These are phyloP conservation scores for Spizellomyces punctatus DNA, from an alignment of 192 early-diverging fungal species.

Conservation along the genomic window DNA sequence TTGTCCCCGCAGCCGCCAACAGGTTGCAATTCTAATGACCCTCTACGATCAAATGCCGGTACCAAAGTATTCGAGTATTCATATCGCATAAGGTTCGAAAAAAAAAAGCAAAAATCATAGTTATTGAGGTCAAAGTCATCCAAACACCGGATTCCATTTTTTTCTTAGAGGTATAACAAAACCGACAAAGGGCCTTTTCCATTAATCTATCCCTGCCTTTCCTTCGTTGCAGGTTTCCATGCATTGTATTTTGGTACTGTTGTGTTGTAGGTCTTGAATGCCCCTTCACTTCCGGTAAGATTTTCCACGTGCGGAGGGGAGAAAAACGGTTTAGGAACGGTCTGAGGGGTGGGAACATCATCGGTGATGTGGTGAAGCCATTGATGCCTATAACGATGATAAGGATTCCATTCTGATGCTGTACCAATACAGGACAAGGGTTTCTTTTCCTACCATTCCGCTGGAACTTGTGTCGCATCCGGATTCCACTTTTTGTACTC, in stretches of 20 bases:
- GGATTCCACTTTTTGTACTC: constrained; percentile 57
- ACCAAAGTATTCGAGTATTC: no score
- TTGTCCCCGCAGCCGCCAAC: no score
- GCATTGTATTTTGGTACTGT: constrained; percentile 44
- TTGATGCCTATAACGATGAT: constrained; percentile 45
- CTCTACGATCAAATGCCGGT: no score
- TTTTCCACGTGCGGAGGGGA: constrained; percentile 38
- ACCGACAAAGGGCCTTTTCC: background rate
- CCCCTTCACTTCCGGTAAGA: constrained; percentile 48
- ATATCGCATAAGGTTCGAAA: no score
- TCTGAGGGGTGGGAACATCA: constrained; percentile 46
- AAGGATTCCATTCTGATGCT: background rate
- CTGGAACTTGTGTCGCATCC: constrained; percentile 53
- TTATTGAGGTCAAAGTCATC: no score
- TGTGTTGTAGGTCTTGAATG: constrained; percentile 57
- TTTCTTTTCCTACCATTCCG: constrained; percentile 48
- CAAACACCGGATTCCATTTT: no score
- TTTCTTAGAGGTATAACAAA: no score
- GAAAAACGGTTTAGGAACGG: constrained; percentile 51
- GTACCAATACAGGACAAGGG: no score
- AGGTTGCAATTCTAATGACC: no score
- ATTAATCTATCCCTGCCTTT: constrained; percentile 29
- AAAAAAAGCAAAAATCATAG: no score
- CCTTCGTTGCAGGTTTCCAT: constrained; percentile 42
- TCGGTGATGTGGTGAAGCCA: constrained; percentile 59